Evolutionary conservation across 106 monocot genomes (phyloP).

Genomic region (Dendrobium nobile): DNA sequence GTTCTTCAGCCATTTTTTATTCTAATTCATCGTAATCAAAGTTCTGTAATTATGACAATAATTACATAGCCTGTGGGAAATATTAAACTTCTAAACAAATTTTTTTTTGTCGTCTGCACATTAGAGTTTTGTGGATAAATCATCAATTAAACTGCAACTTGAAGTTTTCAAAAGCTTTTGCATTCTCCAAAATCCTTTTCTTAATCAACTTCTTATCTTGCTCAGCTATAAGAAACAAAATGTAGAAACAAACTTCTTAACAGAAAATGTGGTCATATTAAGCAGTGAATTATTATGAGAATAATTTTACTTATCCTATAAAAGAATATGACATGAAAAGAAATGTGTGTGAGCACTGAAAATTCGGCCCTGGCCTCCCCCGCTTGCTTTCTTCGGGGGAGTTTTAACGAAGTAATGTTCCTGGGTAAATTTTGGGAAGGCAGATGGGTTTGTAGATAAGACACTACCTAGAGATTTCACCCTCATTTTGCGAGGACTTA

Average conservation of each 20-base stretch:
- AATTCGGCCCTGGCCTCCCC: no score
- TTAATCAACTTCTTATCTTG: constrained; percentile 77
- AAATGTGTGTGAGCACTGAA: no score
- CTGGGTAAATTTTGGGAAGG: no score
- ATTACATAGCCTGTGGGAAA: neutral
- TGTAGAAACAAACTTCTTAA: constrained; percentile 11
- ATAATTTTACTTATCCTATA: no score
- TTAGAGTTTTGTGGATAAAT: constrained; percentile 55
- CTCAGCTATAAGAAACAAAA: constrained; percentile 49
- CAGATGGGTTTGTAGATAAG: no score
- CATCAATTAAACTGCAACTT: constrained; percentile 37
- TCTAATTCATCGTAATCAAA: neutral
- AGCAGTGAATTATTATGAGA: no score
- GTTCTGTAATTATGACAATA: neutral
- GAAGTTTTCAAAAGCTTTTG: constrained; percentile 63
- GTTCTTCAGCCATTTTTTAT: neutral
- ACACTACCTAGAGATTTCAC: no score
- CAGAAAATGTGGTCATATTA: constrained; percentile 55
- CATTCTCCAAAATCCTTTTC: constrained; percentile 47
- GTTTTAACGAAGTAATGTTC: no score
- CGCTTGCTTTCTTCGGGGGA: no score
- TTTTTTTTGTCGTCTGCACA: constrained; percentile 42
- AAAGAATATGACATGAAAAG: no score
- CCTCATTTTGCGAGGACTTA: no score
- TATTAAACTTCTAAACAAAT: constrained; percentile 30